Conservation (phyloP, 768 basidiomycete species). For the Kondoa malvinella region DNA sequence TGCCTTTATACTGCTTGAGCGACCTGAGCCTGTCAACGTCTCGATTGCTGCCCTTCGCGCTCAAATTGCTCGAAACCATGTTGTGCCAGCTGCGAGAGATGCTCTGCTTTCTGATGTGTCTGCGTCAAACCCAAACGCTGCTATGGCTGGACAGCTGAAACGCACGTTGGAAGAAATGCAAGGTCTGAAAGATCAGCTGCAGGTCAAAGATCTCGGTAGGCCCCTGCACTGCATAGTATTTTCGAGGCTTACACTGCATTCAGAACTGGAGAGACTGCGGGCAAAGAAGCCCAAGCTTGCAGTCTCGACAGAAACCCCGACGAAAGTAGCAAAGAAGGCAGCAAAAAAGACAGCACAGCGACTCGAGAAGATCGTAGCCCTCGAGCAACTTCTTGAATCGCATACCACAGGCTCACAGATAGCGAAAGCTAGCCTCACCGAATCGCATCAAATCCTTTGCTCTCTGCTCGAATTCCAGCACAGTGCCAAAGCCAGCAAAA, state of each 20-base stretch:
- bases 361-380: not conserved
- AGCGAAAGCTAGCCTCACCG: not conserved
- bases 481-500: not conserved
- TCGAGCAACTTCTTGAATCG: not conserved
- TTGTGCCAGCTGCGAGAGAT: not conserved
- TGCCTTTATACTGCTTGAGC: not conserved
- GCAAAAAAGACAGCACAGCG: not conserved
- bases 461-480: not conserved
- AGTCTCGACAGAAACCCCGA: not conserved
- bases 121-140: not conserved
- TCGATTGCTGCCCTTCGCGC: not conserved
- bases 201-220: not conserved
- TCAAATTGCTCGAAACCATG: not conserved
- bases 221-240: not conserved
- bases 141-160: not conserved
- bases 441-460: not conserved
- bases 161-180: not conserved
- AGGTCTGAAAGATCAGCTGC: not conserved
- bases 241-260: not conserved
- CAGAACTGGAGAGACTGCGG: not conserved
- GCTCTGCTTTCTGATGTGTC: not conserved
- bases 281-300: not conserved
- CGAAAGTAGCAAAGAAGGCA: not conserved
- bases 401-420: too few relatives aligned
- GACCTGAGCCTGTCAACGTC: not conserved